Evolutionary conservation across 129 eudicot species (phyloP).

Genomic region (Silybum marianum): DNA sequence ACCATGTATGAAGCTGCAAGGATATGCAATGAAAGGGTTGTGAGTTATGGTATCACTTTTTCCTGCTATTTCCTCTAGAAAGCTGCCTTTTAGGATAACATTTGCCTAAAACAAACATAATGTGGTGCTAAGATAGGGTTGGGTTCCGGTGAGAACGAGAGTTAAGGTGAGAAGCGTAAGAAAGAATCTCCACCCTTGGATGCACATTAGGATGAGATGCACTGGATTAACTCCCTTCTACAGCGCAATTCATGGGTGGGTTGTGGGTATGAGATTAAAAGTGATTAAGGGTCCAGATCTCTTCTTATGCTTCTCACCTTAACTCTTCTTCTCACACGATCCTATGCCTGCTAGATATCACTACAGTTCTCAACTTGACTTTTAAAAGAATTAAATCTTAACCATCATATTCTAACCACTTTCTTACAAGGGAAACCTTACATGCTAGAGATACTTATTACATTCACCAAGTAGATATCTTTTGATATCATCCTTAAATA

Average conservation of each 20-base stretch:
- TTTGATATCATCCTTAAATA: background rate
- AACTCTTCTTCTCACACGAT: no score
- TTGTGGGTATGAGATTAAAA: no score
- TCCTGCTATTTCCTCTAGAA: background rate
- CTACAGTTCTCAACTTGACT: background rate
- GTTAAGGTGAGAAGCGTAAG: no score
- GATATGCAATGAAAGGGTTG: slow-evolving; percentile 2
- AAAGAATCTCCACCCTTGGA: no score
- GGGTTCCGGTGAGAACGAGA: no score
- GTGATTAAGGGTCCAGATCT: no score
- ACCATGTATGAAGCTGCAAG: slow-evolving; percentile 6
- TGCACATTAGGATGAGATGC: no score
- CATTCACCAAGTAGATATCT: background rate
- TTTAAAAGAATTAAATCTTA: background rate
- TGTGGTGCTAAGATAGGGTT: background rate
- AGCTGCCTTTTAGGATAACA: slow-evolving; percentile 1
- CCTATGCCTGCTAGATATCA: no score
- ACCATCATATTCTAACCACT: background rate
- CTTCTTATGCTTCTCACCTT: no score
- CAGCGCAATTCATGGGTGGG: no score
- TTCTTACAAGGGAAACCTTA: background rate
- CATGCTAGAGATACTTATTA: background rate
- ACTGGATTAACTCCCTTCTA: no score
- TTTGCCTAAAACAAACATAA: background rate
- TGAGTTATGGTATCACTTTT: background rate